Evolutionary conservation across 2,329 filamentous ascomycete species (phyloP).

Genomic region (Cytospora mali): DNA sequence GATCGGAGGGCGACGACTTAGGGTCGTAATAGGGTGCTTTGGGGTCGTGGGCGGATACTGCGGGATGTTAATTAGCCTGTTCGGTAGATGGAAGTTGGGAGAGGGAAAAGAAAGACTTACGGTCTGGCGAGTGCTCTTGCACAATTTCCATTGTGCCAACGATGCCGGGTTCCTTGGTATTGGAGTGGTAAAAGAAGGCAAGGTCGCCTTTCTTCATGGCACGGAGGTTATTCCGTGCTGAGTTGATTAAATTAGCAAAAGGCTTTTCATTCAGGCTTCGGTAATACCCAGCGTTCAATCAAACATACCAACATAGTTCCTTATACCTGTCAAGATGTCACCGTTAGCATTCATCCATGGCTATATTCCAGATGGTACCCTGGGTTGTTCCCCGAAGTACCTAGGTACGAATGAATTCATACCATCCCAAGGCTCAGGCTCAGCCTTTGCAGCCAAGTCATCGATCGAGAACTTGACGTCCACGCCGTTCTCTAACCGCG

Average conservation of each 20-base stretch:
- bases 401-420: no score
- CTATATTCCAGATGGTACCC: conserved; percentile 47
- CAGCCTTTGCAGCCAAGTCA: conserved; percentile 71
- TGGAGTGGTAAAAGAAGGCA: conserved; percentile 97
- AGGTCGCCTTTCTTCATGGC: conserved; percentile 90
- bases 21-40: conserved; percentile 82
- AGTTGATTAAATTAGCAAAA: not conserved
- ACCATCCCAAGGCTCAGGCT: conserved; percentile 93
- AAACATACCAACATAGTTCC: conserved; percentile 36
- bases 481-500: conserved; percentile 80
- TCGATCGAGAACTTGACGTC: conserved; percentile 96
- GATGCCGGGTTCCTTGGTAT: conserved; percentile 86
- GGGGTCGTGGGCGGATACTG: conserved; percentile 71
- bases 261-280: not conserved
- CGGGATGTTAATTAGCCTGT: not conserved
- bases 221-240: conserved; percentile 84
- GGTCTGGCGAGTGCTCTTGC: conserved; percentile 77
- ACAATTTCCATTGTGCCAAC: conserved; percentile 90
- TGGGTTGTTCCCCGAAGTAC: conserved; percentile 32
- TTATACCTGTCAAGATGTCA: conserved; percentile 36
- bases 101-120: conserved; percentile 45
- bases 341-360: conserved; percentile 28
- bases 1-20: conserved; percentile 68
- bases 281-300: not conserved
- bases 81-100: not conserved